Evolutionary conservation across 768 basidiomycete species (phyloP).

Genomic region (Mycena galericulata): DNA sequence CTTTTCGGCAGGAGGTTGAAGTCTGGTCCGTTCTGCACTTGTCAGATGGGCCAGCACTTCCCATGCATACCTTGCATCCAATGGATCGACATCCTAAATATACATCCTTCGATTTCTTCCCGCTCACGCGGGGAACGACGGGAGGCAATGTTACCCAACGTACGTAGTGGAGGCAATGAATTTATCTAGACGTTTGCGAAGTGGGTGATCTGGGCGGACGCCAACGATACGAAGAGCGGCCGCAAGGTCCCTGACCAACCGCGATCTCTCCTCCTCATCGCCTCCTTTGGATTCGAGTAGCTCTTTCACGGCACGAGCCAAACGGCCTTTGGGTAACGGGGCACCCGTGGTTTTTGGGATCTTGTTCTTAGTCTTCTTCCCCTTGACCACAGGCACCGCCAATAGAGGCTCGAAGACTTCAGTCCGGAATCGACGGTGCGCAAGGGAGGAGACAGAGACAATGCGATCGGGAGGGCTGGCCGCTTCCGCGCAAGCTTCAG

Average conservation of each 20-base stretch:
- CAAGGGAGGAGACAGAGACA: conserved; percentile 72
- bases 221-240: conserved; percentile 64
- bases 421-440: conserved; percentile 76
- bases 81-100: background rate
- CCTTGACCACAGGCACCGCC: conserved; percentile 73
- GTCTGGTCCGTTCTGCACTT: too few relatives aligned
- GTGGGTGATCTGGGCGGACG: conserved; percentile 71
- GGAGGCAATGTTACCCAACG: conserved; percentile 15
- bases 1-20: too few relatives aligned
- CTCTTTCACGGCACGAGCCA: conserved; percentile 76
- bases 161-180: conserved; percentile 49
- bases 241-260: conserved; percentile 64
- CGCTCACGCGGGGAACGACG: background rate
- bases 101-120: background rate
- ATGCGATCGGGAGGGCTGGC: conserved; percentile 76
- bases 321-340: conserved; percentile 69
- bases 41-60: too few relatives aligned
- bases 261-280: conserved; percentile 58
- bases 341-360: conserved; percentile 54
- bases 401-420: conserved; percentile 80
- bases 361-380: conserved; percentile 65
- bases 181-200: conserved; percentile 77
- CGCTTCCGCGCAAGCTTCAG: conserved; percentile 81
- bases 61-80: background rate
- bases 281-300: conserved; percentile 66